Evolutionary conservation across 495 filamentous ascomycete genomes (phyloP).

Genomic region (Penicillium subrubescens): DNA sequence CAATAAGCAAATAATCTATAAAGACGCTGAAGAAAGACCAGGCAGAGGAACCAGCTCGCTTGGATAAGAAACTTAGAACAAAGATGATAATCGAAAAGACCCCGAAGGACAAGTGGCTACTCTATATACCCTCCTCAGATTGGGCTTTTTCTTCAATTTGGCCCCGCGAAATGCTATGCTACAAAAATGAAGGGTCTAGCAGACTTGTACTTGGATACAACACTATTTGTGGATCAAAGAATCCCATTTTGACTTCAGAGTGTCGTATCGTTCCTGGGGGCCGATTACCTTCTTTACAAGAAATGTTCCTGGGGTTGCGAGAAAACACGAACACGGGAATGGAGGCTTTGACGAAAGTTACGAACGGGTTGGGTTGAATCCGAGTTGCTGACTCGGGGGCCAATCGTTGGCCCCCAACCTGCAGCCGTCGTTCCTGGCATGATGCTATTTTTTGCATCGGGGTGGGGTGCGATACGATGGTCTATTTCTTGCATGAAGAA

Average conservation of each 20-base stretch:
- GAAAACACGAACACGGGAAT: background rate
- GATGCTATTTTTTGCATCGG: background rate
- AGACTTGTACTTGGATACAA: background rate
- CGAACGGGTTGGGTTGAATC: background rate
- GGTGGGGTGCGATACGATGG: background rate
- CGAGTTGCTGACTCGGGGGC: background rate
- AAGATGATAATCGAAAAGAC: background rate
- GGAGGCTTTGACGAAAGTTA: background rate
- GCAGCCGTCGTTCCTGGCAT: background rate
- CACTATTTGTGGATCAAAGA: background rate
- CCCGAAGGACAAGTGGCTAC: background rate
- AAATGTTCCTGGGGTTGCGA: background rate
- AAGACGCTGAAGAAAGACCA: background rate
- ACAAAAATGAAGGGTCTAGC: background rate
- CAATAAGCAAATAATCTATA: background rate
- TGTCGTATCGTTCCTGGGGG: background rate
- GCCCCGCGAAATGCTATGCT: background rate
- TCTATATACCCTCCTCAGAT: slow-evolving; percentile 1
- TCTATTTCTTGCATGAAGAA: background rate
- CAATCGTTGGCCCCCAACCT: background rate
- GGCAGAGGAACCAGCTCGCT: slow-evolving; percentile 1
- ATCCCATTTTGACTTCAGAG: background rate
- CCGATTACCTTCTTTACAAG: background rate
- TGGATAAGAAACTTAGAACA: background rate
- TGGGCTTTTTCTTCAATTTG: background rate